Evolutionary conservation across 805 yeast genomes (phyloP).

Genomic region (Sugiyamaella chiloensis): DNA sequence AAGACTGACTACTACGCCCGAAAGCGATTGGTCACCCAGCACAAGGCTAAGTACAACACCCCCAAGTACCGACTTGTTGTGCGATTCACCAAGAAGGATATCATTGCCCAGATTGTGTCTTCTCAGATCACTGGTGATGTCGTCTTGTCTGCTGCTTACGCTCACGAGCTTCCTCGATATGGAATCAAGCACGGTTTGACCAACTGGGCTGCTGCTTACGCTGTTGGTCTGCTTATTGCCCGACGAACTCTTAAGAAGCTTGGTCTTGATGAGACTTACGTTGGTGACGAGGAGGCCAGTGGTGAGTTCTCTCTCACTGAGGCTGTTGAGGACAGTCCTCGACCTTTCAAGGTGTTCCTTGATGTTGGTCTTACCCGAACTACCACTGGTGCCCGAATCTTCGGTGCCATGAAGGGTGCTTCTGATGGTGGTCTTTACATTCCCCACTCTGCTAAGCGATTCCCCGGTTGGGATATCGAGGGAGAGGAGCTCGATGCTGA

Average conservation of each 20-base stretch:
- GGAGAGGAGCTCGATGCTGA: conserved; percentile 97
- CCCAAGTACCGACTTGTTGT: conserved; percentile 99
- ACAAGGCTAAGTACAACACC: conserved; percentile 99
- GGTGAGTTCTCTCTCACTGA: conserved; percentile 98
- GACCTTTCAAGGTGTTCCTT: conserved; percentile 99
- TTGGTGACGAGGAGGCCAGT: conserved; percentile 98
- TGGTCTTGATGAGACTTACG: conserved; percentile 96
- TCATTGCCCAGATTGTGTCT: conserved; percentile 95
- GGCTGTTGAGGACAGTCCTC: conserved; percentile 99
- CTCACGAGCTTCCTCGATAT: conserved; percentile 97
- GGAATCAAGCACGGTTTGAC: conserved; percentile 98
- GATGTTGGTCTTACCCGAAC: conserved; percentile 99
- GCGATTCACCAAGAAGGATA: conserved; percentile 99
- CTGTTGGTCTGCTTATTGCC: conserved; percentile 96
- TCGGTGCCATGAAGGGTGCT: conserved; percentile 99
- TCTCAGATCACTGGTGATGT: conserved; percentile 96
- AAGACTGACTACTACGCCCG: conserved; percentile 99
- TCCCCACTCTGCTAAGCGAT: conserved; percentile 99
- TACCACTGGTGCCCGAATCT: conserved; percentile 99
- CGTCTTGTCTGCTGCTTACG: conserved; percentile 95
- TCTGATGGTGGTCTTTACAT: conserved; percentile 99
- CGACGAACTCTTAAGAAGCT: conserved; percentile 98
- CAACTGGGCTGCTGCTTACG: conserved; percentile 99
- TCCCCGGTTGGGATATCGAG: conserved; percentile 99
- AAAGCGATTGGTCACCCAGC: conserved; percentile 99